A percentile compares a stretch with the other conserved stretches of the same genome.
These are phyloP conservation scores for Fusarium ambrosium DNA, from an alignment of 2,329 filamentous ascomycete species.

Conservation along the genomic window DNA sequence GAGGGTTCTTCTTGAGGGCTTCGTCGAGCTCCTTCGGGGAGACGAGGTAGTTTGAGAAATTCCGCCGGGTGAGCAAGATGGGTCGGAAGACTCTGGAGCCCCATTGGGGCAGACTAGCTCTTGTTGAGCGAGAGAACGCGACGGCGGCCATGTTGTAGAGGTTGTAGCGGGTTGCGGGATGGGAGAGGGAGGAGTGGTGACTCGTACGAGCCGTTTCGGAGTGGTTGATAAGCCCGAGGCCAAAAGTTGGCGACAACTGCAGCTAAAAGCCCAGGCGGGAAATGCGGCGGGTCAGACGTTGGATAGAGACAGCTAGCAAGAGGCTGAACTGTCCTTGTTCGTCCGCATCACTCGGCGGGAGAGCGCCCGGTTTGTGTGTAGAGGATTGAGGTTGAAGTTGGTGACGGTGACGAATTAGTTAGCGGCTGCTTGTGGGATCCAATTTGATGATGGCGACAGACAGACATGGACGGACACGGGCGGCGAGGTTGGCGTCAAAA, in stretches of 20 bases:
- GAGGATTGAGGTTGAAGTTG: slow-evolving; percentile 15
- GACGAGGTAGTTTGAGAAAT: slow-evolving; percentile 86
- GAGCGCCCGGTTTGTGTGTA: slow-evolving; percentile 22
- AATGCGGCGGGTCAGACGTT: slow-evolving; percentile 17
- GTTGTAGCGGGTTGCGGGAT: slow-evolving; percentile 20
- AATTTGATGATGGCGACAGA: slow-evolving; percentile 44
- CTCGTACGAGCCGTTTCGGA: slow-evolving; percentile 40
- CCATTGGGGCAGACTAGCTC: slow-evolving; percentile 57
- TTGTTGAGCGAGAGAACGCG: slow-evolving; percentile 58
- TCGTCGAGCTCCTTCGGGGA: slow-evolving; percentile 85
- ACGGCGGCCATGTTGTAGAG: slow-evolving; percentile 58
- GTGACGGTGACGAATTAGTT: slow-evolving; percentile 43
- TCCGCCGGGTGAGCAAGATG: slow-evolving; percentile 47
- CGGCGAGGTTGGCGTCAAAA: slow-evolving; percentile 46
- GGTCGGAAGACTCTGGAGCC: slow-evolving; percentile 50
- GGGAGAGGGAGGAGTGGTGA: slow-evolving; percentile 25
- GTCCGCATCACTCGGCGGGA: slow-evolving; percentile 42
- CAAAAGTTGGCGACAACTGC: slow-evolving; percentile 17
- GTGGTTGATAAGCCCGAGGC: slow-evolving; percentile 40
- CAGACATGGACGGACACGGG: slow-evolving; percentile 17
- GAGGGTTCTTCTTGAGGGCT: slow-evolving; percentile 85
- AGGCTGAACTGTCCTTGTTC: slow-evolving; percentile 41
- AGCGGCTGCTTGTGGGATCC: slow-evolving; percentile 38
- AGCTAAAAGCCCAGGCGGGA: not conserved
- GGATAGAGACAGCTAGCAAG: slow-evolving; percentile 33